phyloP scores from a whole-genome alignment of 2,329 filamentous ascomycete species.

The Calonectria ilicicola region DNA sequence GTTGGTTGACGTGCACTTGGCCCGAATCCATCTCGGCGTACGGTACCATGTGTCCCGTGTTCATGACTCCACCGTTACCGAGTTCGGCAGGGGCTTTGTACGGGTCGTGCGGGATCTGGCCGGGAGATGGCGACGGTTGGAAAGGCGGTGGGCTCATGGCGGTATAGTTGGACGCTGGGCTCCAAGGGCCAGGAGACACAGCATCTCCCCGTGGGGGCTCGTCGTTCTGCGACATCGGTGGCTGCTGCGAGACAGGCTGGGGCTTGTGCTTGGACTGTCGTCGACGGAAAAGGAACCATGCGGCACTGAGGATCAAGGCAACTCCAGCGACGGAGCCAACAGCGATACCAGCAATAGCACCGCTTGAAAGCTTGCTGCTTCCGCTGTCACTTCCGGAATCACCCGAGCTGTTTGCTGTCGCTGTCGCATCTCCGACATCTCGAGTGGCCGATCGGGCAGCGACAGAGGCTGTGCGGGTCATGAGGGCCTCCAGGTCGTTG shows the following conservation, averaged over 20 bases:
- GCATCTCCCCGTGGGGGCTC: slow-evolving; percentile 32
- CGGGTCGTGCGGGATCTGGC: slow-evolving; percentile 24
- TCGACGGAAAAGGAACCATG: slow-evolving; percentile 48
- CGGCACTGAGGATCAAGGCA: slow-evolving; percentile 41
- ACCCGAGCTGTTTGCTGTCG: neutral
- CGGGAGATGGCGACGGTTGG: slow-evolving; percentile 27
- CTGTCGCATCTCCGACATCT: slow-evolving; percentile 39
- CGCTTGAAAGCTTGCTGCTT: slow-evolving; percentile 37
- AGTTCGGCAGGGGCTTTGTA: slow-evolving; percentile 42
- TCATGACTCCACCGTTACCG: neutral
- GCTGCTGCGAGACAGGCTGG: slow-evolving; percentile 28
- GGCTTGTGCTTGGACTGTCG: slow-evolving; percentile 11
- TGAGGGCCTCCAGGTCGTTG: slow-evolving; percentile 64
- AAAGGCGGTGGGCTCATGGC: slow-evolving; percentile 32
- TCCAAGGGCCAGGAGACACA: slow-evolving; percentile 39
- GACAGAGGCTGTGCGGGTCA: slow-evolving; percentile 61
- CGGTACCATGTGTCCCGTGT: neutral
- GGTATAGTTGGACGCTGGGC: slow-evolving; percentile 35
- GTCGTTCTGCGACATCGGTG: slow-evolving; percentile 37
- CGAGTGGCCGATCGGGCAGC: slow-evolving; percentile 64
- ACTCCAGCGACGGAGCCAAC: slow-evolving; percentile 50
- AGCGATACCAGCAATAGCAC: slow-evolving; percentile 59
- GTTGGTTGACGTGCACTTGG: neutral
- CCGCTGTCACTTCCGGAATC: neutral
- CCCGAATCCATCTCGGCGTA: neutral